Evolutionary conservation across 2,329 filamentous ascomycete species (phyloP), one percentile per base, ranked within the genome.

Genomic region (Coleophoma eucalyptorum): DNA sequence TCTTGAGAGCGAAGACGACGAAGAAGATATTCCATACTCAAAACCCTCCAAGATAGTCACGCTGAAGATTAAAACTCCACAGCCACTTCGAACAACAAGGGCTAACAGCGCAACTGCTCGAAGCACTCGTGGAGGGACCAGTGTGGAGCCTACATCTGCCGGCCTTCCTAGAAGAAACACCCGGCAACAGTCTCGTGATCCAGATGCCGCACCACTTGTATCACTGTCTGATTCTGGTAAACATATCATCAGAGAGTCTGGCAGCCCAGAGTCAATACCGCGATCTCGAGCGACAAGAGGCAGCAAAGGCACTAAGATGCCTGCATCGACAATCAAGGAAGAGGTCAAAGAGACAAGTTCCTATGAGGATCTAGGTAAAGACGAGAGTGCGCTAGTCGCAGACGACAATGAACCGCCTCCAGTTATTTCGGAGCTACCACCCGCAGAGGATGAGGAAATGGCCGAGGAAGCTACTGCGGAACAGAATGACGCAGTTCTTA

Each of bases 151-250:
- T 54, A 4, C 57, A 56, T 20, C 61, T 52, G 32, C 60, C 1
- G 48, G 58, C 8, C 53, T 59, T 2, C 72, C 73, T 37, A 72
- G 79, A 33, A 71, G 78, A 58, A 62, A 69, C 10, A 83, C 80
- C 11, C 70, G 80, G 32, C 78, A 77, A 15, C 74, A 42, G 18
- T 41, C 46, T 26, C 35, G 40, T 5, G 69, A 49, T 81, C 79
- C 77, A 42, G 79, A 83, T 43, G 70, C 72, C 0, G 76, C 78
- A 31, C 78, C 82, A 41, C 73, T 83, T 6, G 64, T 83, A 4
- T 80, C 84, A 59, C 69, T 86, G 13, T 79, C 81, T 5, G 79
- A 73, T 58, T 85, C 82, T 7, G 83, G 82, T n/a, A 76, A 72
- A 50, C 81, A 86, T 55, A 76, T 71, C 2, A 68, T 75, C 31